A percentile compares a stretch with the other conserved stretches of the same genome.
Conservation (phyloP, 2,329 filamentous ascomycete genomes). For the Colletotrichum chrysophilum region DNA sequence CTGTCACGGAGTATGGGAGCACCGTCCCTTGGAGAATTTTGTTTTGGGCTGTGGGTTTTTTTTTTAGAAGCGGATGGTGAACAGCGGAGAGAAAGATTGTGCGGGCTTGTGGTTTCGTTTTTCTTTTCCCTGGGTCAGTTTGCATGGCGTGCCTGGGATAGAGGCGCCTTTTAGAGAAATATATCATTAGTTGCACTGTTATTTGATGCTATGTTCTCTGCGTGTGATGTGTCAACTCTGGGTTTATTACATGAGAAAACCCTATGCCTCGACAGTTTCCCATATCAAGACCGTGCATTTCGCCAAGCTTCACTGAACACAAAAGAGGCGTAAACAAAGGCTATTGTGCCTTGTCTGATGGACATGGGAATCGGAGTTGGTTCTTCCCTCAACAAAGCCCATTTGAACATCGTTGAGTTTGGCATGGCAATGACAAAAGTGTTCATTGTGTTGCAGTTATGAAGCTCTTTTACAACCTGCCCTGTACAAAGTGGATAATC, state of each 20-base stretch:
- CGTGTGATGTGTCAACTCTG: background rate
- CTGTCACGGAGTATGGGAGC: background rate
- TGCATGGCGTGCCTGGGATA: background rate
- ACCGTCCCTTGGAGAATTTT: background rate
- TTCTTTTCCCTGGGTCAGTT: background rate
- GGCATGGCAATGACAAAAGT: background rate
- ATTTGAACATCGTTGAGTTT: background rate
- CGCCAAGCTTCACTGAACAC: accelerated
- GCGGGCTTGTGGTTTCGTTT: background rate
- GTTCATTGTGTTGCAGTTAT: background rate
- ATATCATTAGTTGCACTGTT: background rate
- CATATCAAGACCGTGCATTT: accelerated
- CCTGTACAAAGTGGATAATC: background rate
- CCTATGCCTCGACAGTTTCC: background rate
- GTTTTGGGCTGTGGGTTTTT: background rate
- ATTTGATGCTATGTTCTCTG: background rate
- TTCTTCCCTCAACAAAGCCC: background rate
- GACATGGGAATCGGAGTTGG: background rate
- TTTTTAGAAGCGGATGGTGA: background rate
- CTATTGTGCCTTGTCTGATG: background rate
- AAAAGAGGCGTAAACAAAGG: background rate
- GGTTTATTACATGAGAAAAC: background rate
- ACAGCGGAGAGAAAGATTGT: background rate
- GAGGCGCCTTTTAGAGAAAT: background rate
- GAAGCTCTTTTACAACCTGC: background rate